Conservation (phyloP, 2,329 filamentous ascomycete genomes). For the Epichloe hybrida region DNA sequence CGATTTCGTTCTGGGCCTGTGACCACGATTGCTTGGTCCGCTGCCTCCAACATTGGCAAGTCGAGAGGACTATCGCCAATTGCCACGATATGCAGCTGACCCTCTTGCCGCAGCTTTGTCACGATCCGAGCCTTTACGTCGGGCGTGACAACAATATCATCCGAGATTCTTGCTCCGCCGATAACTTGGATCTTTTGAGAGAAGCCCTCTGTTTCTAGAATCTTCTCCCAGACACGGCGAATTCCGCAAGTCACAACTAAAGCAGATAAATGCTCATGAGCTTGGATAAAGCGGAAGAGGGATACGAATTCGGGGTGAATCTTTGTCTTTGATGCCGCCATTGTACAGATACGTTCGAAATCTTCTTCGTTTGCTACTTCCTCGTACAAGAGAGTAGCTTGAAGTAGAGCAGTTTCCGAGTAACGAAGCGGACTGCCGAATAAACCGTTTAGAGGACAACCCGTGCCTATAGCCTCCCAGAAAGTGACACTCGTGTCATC, state of each 20-base stretch:
- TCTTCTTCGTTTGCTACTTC: slow-evolving; percentile 21
- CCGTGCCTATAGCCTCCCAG: slow-evolving; percentile 23
- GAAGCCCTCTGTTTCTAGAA: slow-evolving; percentile 31
- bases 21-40: slow-evolving; percentile 41
- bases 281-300: slow-evolving; percentile 24
- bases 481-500: slow-evolving; percentile 38
- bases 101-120: slow-evolving; percentile 18
- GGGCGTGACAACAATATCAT: slow-evolving; percentile 37
- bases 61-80: slow-evolving; percentile 50
- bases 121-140: slow-evolving; percentile 36
- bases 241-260: slow-evolving; percentile 44
- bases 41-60: slow-evolving; percentile 39
- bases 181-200: slow-evolving; percentile 33
- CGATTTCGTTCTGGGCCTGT: slow-evolving; percentile 32
- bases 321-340: slow-evolving; percentile 25
- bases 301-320: slow-evolving; percentile 34
- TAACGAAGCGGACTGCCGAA: slow-evolving; percentile 35
- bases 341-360: slow-evolving; percentile 31
- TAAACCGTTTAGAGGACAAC: slow-evolving; percentile 25
- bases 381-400: slow-evolving; percentile 40
- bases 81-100: slow-evolving; percentile 35
- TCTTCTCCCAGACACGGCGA: slow-evolving; percentile 38
- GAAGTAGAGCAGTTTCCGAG: slow-evolving; percentile 39
- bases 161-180: slow-evolving; percentile 32
- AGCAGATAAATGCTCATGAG: slow-evolving; percentile 24